Percentiles rank a stretch among this genome's conserved stretches.
Conservation (phyloP, 441 rosid genomes). For the Syzygium syzygioides region DNA sequence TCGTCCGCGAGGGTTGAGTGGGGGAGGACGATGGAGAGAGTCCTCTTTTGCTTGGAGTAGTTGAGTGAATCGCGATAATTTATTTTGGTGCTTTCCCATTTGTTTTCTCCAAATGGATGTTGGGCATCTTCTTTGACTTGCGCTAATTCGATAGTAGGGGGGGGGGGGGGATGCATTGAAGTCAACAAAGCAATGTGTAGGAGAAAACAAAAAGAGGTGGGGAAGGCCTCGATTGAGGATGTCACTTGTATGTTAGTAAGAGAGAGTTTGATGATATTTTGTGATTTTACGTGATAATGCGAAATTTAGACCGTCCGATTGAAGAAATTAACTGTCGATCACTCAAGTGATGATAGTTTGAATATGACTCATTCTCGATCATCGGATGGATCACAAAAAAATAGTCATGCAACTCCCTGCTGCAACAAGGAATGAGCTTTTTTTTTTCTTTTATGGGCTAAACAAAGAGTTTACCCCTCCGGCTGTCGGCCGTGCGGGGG, state of each 20-base stretch:
- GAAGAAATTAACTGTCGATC: neutral
- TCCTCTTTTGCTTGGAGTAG: neutral
- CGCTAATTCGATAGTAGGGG: too few relatives aligned
- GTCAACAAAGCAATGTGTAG: too few relatives aligned
- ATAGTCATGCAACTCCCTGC: neutral
- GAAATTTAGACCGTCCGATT: neutral
- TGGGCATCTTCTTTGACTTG: neutral
- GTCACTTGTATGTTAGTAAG: too few relatives aligned
- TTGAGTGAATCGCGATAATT: neutral
- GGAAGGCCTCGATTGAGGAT: too few relatives aligned
- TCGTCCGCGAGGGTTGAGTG: too few relatives aligned
- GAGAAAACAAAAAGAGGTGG: neutral
- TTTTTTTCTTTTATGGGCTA: neutral
- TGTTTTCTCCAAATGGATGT: neutral
- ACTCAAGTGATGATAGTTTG: neutral
- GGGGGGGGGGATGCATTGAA: too few relatives aligned
- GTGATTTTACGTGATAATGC: rapidly evolving
- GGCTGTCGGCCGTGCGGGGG: too few relatives aligned
- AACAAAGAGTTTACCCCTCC: neutral
- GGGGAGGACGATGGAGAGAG: neutral
- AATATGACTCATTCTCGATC: neutral
- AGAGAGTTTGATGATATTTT: neutral
- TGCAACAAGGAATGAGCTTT: neutral
- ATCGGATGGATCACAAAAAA: neutral
- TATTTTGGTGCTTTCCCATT: neutral